A percentile compares a stretch with the other conserved stretches of the same genome.
These are phyloP conservation scores for Coniferiporia weirii DNA, from an alignment of 1,284 basidiomycete genomes.

Conservation along the genomic window DNA sequence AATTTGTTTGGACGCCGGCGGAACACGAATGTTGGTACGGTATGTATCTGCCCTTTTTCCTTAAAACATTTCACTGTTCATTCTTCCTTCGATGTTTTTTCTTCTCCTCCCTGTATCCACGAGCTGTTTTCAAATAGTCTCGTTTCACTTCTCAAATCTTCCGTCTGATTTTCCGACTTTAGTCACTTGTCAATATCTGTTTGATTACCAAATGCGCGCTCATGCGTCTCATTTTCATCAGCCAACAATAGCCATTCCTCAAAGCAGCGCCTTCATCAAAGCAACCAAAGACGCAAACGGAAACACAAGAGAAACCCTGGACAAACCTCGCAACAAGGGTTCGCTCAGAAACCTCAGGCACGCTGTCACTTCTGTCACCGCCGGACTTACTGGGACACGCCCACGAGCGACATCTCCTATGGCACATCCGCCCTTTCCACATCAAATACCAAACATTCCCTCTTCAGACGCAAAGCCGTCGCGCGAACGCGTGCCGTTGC, in stretches of 20 bases:
- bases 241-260: constrained; percentile 2
- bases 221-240: neutral
- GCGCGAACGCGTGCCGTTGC: neutral
- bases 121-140: too few species aligned
- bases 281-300: neutral
- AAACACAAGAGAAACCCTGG: neutral
- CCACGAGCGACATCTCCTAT: neutral
- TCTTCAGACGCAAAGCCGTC: neutral
- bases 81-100: too few species aligned
- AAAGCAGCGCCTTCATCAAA: neutral
- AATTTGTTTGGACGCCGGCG: constrained; percentile 9
- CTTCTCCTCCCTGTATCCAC: too few species aligned
- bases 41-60: neutral
- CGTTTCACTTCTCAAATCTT: too few species aligned
- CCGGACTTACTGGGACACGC: neutral
- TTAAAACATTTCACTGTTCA: too few species aligned
- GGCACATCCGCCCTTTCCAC: too few species aligned
- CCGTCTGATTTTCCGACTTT: neutral
- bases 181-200: neutral
- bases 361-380: constrained; percentile 4
- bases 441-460: too few species aligned
- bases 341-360: constrained; percentile 6
- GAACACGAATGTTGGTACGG: neutral
- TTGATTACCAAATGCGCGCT: neutral
- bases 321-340: neutral